Conservation (phyloP, 257 asterid species). For the Schizonepeta tenuifolia region DNA sequence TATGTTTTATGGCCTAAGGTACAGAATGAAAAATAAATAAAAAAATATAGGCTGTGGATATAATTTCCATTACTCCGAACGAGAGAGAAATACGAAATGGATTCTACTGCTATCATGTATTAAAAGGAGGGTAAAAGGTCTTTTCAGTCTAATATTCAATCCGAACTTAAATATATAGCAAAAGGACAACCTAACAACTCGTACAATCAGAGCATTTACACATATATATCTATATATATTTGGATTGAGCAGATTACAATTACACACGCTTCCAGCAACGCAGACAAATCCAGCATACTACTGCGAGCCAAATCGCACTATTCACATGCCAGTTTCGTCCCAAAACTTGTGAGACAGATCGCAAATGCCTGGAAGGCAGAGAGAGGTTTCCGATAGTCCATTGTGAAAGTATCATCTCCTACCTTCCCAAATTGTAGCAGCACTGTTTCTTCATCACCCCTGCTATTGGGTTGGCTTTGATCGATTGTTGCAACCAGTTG, state of each 20-base stretch:
- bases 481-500: conserved; percentile 77
- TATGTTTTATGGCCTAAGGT: too few relatives aligned
- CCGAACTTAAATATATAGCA: conserved; percentile 1
- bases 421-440: conserved; percentile 91
- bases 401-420: conserved; percentile 75
- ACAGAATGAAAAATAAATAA: too few relatives aligned
- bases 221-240: conserved; percentile 15
- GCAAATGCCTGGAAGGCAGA: conserved; percentile 97
- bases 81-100: not conserved
- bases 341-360: conserved; percentile 88
- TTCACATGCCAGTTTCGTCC: conserved; percentile 91
- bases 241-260: not conserved
- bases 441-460: conserved; percentile 82
- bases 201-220: conserved; percentile 31
- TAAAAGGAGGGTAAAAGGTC: not conserved
- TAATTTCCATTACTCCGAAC: too few relatives aligned
- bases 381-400: conserved; percentile 90
- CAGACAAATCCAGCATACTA: not conserved
- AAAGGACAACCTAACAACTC: conserved; percentile 1
- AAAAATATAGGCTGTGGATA: too few relatives aligned
- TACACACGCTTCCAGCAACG: conserved; percentile 8
- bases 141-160: not conserved
- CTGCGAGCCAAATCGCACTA: conserved; percentile 4
- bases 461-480: conserved; percentile 81
- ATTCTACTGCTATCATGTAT: not conserved